These are phyloP conservation scores for Cupressus sempervirens DNA, from an alignment of 75 land plant species.

Conservation along the genomic window DNA sequence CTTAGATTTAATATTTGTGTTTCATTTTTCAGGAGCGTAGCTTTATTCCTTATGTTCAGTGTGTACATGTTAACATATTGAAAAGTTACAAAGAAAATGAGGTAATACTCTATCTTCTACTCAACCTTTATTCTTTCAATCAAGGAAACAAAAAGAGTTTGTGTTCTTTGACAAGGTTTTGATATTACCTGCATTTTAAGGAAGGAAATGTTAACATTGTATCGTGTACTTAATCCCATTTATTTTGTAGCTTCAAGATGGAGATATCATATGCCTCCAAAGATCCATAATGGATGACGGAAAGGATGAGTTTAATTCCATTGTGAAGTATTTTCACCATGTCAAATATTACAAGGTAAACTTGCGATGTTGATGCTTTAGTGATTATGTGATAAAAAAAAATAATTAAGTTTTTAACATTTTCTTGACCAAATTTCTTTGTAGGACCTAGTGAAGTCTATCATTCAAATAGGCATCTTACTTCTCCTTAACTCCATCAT, in stretches of 20 bases:
- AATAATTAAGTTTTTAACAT: not conserved
- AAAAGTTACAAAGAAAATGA: not conserved
- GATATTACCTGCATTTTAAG: not conserved
- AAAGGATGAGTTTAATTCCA: not conserved
- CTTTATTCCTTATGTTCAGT: not conserved
- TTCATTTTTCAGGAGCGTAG: not conserved
- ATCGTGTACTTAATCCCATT: not conserved
- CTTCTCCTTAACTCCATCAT: not conserved
- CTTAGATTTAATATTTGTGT: not conserved
- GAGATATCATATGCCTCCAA: slow-evolving; percentile 3
- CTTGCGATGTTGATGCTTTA: no score
- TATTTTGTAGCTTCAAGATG: slow-evolving; percentile 2
- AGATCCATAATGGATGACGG: not conserved
- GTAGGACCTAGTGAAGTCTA: not conserved
- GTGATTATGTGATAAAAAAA: no score
- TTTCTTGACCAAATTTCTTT: not conserved
- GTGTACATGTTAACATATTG: not conserved
- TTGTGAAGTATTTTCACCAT: not conserved
- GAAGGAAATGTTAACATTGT: not conserved
- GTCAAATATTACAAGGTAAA: not conserved
- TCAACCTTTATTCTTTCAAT: not conserved
- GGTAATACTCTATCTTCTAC: not conserved
- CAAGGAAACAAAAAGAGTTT: not conserved
- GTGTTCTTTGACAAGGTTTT: not conserved
- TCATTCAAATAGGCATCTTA: not conserved